These are phyloP conservation scores for Dioscorea alata DNA, from an alignment of 106 monocot species.

Conservation along the genomic window DNA sequence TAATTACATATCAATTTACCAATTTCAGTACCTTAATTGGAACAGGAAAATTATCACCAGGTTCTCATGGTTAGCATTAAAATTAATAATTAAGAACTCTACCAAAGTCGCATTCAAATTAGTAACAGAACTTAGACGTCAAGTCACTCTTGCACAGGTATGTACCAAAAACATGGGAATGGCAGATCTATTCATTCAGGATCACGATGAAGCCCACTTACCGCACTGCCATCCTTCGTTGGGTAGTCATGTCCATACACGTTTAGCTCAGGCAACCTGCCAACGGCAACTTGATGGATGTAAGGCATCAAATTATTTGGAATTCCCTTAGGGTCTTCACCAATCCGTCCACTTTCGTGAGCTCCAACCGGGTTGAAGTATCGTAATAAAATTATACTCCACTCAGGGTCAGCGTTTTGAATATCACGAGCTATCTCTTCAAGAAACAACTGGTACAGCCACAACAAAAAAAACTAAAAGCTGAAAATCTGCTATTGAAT, in stretches of 20 bases:
- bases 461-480: neutral
- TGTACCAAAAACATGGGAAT: no score
- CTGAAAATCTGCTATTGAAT: neutral
- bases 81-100: no score
- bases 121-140: no score
- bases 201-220: slow-evolving; percentile 20
- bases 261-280: slow-evolving; percentile 64
- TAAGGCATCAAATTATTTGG: slow-evolving; percentile 92
- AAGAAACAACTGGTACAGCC: slow-evolving; percentile 55
- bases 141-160: no score
- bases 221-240: slow-evolving; percentile 81
- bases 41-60: no score
- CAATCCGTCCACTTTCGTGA: slow-evolving; percentile 83
- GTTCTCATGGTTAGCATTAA: no score
- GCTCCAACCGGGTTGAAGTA: slow-evolving; percentile 93
- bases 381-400: slow-evolving; percentile 70
- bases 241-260: slow-evolving; percentile 86
- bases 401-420: slow-evolving; percentile 67
- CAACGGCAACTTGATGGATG: slow-evolving; percentile 82
- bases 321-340: slow-evolving; percentile 84
- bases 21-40: no score
- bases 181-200: no score
- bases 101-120: no score
- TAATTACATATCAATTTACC: no score
- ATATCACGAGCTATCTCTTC: slow-evolving; percentile 84